Evolutionary conservation across 129 eudicot species (phyloP).

Genomic region (Daucus carota): DH1_v3.0 NC_030381.2:44294001-44294500

Average conservation of each 20-base stretch:
- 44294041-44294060: conserved; percentile 28
- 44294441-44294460: conserved; percentile 93
- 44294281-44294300: neutral
- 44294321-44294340: neutral
- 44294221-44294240: neutral
- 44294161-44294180: neutral
- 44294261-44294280: neutral
- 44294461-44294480: conserved; percentile 69
- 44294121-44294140: conserved; percentile 63
- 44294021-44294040: neutral
- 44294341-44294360: conserved; percentile 48
- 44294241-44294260: neutral
- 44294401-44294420: conserved; percentile 79
- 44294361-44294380: conserved; percentile 57
- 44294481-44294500: conserved; percentile 87
- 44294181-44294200: neutral
- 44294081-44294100: conserved; percentile 68
- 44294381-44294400: conserved; percentile 93
- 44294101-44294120: conserved; percentile 68
- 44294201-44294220: neutral
- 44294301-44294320: no score
- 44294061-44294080: conserved; percentile 90
- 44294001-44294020: neutral
- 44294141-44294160: neutral
- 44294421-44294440: conserved; percentile 79